These are phyloP conservation scores for Fusarium marasasianum DNA, from an alignment of 2,329 filamentous ascomycete species.

Conservation along the genomic window DNA sequence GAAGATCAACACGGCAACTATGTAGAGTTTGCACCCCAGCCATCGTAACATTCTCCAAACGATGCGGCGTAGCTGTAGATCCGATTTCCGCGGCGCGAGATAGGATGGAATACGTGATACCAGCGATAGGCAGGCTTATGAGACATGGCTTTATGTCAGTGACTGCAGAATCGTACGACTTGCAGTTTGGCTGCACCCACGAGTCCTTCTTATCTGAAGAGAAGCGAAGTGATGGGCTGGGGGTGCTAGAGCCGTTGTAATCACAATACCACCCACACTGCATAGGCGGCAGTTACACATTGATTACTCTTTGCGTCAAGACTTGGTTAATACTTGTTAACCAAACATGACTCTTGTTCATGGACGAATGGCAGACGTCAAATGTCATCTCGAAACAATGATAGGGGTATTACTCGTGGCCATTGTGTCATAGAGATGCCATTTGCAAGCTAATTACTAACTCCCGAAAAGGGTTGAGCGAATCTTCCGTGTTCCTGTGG, in stretches of 20 bases:
- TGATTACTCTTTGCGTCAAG: not conserved
- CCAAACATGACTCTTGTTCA: not conserved
- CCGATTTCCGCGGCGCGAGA: slow-evolving; percentile 7
- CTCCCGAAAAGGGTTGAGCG: slow-evolving; percentile 13
- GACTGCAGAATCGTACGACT: slow-evolving; percentile 36
- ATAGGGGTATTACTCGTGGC: not conserved
- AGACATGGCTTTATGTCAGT: slow-evolving; percentile 31
- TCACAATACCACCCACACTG: slow-evolving; percentile 20
- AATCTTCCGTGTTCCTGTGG: not conserved
- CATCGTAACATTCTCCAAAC: slow-evolving; percentile 11
- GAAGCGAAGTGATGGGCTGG: not conserved
- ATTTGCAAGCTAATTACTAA: not conserved
- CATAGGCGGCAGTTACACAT: not conserved
- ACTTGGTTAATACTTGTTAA: not conserved
- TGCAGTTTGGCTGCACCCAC: not conserved
- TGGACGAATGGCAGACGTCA: not conserved
- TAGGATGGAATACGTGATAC: not conserved
- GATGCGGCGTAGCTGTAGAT: slow-evolving; percentile 23
- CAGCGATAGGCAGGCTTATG: not conserved
- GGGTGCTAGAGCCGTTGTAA: slow-evolving; percentile 5
- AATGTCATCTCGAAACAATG: not conserved
- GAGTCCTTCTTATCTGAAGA: slow-evolving; percentile 15
- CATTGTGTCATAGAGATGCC: not conserved
- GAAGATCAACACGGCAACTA: slow-evolving; percentile 25
- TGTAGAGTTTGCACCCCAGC: slow-evolving; percentile 6